phyloP scores from a whole-genome alignment of 371 early-diverging fungal species.

The Fennellomyces sp. region DNA sequence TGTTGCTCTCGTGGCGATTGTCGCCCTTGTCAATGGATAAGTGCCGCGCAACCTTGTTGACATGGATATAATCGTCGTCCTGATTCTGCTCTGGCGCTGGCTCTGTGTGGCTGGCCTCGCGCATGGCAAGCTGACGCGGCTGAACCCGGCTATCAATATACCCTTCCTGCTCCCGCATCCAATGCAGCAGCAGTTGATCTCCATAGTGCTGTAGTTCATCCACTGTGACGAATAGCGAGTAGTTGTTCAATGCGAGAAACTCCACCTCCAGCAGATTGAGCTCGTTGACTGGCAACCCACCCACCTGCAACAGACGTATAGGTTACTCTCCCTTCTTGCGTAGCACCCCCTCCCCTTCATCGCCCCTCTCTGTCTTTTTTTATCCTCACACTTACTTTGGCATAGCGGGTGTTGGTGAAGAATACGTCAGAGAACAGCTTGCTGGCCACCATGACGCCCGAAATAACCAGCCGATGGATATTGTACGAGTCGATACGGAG shows the following conservation, averaged over 20 bases:
- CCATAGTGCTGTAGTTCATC: slow-evolving; percentile 84
- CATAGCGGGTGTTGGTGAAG: slow-evolving; percentile 89
- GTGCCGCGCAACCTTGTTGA: slow-evolving; percentile 19
- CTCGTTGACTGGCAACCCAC: slow-evolving; percentile 88
- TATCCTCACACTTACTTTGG: slow-evolving; percentile 58
- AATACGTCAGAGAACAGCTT: slow-evolving; percentile 91
- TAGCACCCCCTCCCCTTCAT: not conserved
- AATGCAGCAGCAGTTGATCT: slow-evolving; percentile 65
- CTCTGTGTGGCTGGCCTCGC: not conserved
- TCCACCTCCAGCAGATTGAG: slow-evolving; percentile 88
- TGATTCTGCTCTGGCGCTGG: no score
- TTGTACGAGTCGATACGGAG: slow-evolving; percentile 85
- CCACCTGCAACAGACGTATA: slow-evolving; percentile 64
- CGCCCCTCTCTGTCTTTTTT: slow-evolving; percentile 1
- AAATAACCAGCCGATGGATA: slow-evolving; percentile 87
- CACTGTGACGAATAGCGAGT: slow-evolving; percentile 72
- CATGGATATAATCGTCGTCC: slow-evolving; percentile 6
- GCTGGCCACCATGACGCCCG: slow-evolving; percentile 79
- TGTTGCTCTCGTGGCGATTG: slow-evolving; percentile 4
- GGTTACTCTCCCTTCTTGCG: not conserved
- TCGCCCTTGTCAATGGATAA: slow-evolving; percentile 21
- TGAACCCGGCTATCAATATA: slow-evolving; percentile 7
- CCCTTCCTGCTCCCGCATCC: slow-evolving; percentile 45
- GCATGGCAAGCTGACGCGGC: not conserved
- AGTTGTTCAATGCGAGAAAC: slow-evolving; percentile 76